A percentile compares a stretch with the other conserved stretches of the same genome.
These are phyloP conservation scores for Colletotrichum sp. DNA, from an alignment of 2,329 filamentous ascomycete species.

Conservation along the genomic window DNA sequence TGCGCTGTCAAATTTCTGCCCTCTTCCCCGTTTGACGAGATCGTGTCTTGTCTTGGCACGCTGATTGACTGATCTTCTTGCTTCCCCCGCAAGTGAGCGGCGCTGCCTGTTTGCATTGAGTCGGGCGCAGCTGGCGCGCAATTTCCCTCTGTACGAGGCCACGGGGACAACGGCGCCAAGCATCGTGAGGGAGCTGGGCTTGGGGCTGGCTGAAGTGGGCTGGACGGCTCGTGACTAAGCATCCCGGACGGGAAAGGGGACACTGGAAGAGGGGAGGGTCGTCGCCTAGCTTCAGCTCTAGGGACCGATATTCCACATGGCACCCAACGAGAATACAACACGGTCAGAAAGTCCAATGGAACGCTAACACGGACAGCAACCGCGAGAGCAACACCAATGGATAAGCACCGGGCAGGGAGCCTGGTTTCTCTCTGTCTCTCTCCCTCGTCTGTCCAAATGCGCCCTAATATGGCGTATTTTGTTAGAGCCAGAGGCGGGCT, in stretches of 20 bases:
- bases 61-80: background rate
- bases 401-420: background rate
- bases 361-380: background rate
- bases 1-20: background rate
- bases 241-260: background rate
- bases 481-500: background rate
- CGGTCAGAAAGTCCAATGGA: background rate
- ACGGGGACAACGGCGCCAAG: slow-evolving; percentile 7
- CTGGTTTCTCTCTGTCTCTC: background rate
- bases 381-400: background rate
- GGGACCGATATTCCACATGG: background rate
- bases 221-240: background rate
- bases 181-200: background rate
- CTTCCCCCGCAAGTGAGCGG: background rate
- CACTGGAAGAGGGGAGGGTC: background rate
- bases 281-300: background rate
- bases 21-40: background rate
- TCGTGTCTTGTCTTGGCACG: background rate
- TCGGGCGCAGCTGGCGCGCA: slow-evolving; percentile 7
- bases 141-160: slow-evolving; percentile 14
- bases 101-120: background rate
- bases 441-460: background rate
- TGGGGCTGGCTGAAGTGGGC: background rate
- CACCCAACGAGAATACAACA: background rate
- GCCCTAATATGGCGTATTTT: background rate